These are phyloP conservation scores for Candida xyloterini DNA, from an alignment of 805 yeast genomes.

Conservation along the genomic window DNA sequence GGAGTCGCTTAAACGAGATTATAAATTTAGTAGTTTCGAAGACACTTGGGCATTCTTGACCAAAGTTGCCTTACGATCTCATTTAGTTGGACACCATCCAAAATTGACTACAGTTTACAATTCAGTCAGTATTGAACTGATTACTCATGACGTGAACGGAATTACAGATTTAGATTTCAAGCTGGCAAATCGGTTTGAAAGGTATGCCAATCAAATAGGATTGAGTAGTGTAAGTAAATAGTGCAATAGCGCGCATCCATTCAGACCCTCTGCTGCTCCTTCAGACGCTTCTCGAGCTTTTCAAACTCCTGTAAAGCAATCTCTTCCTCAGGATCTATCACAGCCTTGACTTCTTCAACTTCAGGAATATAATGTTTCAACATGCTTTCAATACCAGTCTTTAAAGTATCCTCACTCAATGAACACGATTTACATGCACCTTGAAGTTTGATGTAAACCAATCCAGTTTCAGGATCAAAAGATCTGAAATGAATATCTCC, in stretches of 20 bases:
- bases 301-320: slow-evolving; percentile 81
- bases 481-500: slow-evolving; percentile 69
- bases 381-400: slow-evolving; percentile 70
- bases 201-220: slow-evolving; percentile 30
- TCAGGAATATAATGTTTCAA: slow-evolving; percentile 68
- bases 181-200: slow-evolving; percentile 49
- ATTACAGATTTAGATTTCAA: slow-evolving; percentile 55
- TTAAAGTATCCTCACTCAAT: slow-evolving; percentile 60
- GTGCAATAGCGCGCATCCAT: not conserved
- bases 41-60: slow-evolving; percentile 67
- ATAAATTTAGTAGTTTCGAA: slow-evolving; percentile 49
- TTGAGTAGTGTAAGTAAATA: slow-evolving; percentile 1
- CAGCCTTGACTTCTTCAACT: slow-evolving; percentile 50
- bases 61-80: slow-evolving; percentile 54
- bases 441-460: slow-evolving; percentile 54
- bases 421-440: slow-evolving; percentile 78
- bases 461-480: slow-evolving; percentile 54
- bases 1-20: slow-evolving; percentile 8
- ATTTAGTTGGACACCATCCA: slow-evolving; percentile 67
- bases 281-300: slow-evolving; percentile 65
- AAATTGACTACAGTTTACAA: slow-evolving; percentile 63
- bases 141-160: slow-evolving; percentile 63
- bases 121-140: slow-evolving; percentile 48
- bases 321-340: slow-evolving; percentile 40
- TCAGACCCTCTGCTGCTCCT: slow-evolving; percentile 23